Conservation (phyloP, 2,329 filamentous ascomycete species). For the Aspergillus sp. region DNA sequence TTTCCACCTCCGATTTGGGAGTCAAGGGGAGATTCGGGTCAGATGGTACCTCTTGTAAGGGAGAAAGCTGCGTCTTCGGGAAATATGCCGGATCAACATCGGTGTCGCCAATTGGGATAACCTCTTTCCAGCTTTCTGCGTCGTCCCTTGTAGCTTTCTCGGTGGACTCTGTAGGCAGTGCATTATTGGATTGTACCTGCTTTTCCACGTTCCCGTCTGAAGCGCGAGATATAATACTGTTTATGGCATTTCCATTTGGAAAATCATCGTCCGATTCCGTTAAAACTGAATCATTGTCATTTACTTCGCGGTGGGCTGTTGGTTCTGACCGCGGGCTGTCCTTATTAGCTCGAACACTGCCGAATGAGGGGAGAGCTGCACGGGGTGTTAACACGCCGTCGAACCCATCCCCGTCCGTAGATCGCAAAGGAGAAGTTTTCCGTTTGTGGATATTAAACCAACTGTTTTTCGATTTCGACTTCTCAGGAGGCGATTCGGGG, state of each 20-base stretch:
- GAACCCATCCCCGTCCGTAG: constrained; percentile 49
- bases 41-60: constrained; percentile 12
- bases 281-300: constrained; percentile 35
- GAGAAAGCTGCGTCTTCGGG: neutral
- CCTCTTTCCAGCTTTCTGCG: constrained; percentile 3
- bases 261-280: constrained; percentile 49
- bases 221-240: constrained; percentile 49
- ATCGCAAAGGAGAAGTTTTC: constrained; percentile 27
- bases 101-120: neutral
- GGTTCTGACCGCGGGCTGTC: constrained; percentile 26
- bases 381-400: constrained; percentile 59
- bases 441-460: constrained; percentile 40
- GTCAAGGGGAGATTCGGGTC: constrained; percentile 4
- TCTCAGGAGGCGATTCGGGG: constrained; percentile 35
- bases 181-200: neutral
- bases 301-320: constrained; percentile 22
- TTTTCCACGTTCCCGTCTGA: constrained; percentile 17
- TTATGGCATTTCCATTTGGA: constrained; percentile 56
- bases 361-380: constrained; percentile 61
- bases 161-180: neutral
- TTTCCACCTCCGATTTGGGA: constrained; percentile 16
- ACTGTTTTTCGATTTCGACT: constrained; percentile 31
- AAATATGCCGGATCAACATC: neutral
- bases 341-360: constrained; percentile 57
- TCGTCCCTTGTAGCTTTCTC: neutral